Evolutionary conservation across 2,329 filamentous ascomycete genomes (phyloP), one percentile per base, ranked within the genome.

Genomic region (Neofusicoccum parvum): DNA sequence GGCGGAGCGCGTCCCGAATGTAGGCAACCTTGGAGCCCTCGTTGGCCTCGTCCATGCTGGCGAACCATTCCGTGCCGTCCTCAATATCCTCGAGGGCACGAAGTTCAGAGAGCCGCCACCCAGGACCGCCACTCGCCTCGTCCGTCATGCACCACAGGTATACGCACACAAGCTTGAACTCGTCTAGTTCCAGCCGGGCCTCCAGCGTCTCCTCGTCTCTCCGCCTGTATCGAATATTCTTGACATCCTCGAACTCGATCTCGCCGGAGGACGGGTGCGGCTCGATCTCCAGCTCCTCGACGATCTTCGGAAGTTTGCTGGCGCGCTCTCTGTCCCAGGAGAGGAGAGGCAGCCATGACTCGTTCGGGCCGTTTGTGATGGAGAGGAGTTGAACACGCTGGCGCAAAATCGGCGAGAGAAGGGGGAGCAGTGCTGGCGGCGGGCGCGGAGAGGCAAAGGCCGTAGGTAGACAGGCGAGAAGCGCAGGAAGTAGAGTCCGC

Each of bases 191-290:
- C 6, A 91, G 82, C 36, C 90, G 81, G 3, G 88, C 83, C 71
- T 94, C 89, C 60, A 94, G 76, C 0, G 91, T 95, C 78, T 95
- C 92, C 50, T 85, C 79, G 72, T 95, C 92, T 41, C 92, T 75
- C n/a, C 90, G 83, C 67, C 86, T 82, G 78, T 89, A 94, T 62
- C 85, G 83, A 39, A 86, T 80, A 34, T 83, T 82, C 66, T 87
- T 82, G 7, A 87, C 84, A 65, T 92, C 89, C 65, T 91, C 88
- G 20, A 94, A 78, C 78, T 94, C 91, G 63, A 94, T 86, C 76
- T 94, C 91, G 63, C 91, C 91, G 2, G 90, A 92, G 4, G 90
- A 87, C 3, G 92, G 92, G 72, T 95, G 92, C n/a, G 90, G 90
- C 75, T 94, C 90, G 37, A 94, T 81, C 51, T 84, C 80, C 62